Evolutionary conservation across 2,329 filamentous ascomycete species (phyloP).

Genomic region (Talaromyces sp.): DNA sequence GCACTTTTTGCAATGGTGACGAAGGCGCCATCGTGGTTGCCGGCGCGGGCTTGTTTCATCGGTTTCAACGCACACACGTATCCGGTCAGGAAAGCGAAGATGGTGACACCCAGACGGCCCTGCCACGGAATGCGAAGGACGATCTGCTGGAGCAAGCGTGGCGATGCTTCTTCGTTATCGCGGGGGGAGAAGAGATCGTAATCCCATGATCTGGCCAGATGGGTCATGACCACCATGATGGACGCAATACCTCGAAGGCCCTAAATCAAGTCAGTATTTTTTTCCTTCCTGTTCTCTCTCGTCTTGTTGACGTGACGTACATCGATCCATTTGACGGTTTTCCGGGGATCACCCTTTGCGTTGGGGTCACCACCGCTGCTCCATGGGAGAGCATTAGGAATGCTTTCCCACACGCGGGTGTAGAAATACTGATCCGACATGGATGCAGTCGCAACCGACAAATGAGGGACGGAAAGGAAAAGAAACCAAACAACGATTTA

Average conservation of each 20-base stretch:
- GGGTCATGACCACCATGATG: conserved; percentile 50
- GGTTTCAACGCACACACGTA: conserved; percentile 55
- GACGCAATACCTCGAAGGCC: conserved; percentile 52
- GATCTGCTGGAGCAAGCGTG: conserved; percentile 47
- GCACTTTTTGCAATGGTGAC: conserved; percentile 49
- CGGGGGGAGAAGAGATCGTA: conserved; percentile 49
- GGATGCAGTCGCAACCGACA: not conserved
- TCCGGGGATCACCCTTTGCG: conserved; percentile 29
- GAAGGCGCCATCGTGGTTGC: conserved; percentile 42
- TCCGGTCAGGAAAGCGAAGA: conserved; percentile 54
- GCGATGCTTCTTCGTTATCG: conserved; percentile 37
- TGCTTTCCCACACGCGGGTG: conserved; percentile 14
- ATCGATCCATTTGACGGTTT: conserved; percentile 56
- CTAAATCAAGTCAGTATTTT: conserved; percentile 25
- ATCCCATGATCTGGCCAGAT: conserved; percentile 50
- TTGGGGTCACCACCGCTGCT: conserved; percentile 17
- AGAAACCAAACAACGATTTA: not conserved
- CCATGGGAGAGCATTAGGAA: conserved; percentile 18
- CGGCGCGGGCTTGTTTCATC: conserved; percentile 46
- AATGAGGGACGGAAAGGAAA: not conserved
- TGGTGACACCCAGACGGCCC: conserved; percentile 52
- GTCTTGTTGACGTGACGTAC: conserved; percentile 33
- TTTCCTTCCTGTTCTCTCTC: not conserved
- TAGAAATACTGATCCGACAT: conserved; percentile 9
- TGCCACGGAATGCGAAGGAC: conserved; percentile 54